Percentiles rank a stretch among this genome's conserved stretches.
Conservation (phyloP, 345 rosid species). For the Microthlaspi erraticum region DNA sequence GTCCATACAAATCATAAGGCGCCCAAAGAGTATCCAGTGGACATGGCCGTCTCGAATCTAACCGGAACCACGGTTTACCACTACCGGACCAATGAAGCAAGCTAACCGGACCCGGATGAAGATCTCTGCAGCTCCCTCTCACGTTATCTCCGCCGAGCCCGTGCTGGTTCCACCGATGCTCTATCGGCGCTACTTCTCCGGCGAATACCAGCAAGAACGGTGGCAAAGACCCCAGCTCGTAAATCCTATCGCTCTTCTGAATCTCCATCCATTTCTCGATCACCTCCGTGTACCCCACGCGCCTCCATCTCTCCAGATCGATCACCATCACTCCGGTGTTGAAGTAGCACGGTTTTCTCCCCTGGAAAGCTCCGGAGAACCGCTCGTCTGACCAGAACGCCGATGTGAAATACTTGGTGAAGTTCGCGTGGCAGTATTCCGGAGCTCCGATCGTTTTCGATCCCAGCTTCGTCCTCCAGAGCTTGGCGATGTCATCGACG, state of each 20-base stretch:
- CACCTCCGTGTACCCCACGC: constrained; percentile 67
- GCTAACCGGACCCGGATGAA: constrained; percentile 93
- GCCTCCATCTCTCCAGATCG: constrained; percentile 89
- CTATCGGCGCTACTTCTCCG: constrained; percentile 89
- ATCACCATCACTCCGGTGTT: constrained; percentile 98
- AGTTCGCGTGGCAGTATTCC: constrained; percentile 95
- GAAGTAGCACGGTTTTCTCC: constrained; percentile 79
- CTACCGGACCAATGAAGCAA: constrained; percentile 98
- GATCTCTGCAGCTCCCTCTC: constrained; percentile 85
- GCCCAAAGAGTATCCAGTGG: constrained; percentile 90
- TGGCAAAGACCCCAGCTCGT: constrained; percentile 95
- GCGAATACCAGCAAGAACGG: constrained; percentile 84
- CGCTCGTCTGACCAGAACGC: constrained; percentile 69
- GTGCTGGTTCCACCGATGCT: constrained; percentile 98
- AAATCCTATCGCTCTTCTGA: constrained; percentile 83
- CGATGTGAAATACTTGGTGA: constrained; percentile 82
- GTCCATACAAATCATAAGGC: constrained; percentile 80
- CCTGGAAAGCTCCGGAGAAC: constrained; percentile 57
- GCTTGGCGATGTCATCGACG: constrained; percentile 80
- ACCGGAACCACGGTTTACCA: constrained; percentile 96
- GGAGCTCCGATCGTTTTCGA: constrained; percentile 91
- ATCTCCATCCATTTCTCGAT: constrained; percentile 99
- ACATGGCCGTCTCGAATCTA: constrained; percentile 78
- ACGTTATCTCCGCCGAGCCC: constrained; percentile 96
- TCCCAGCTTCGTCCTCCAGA: constrained; percentile 72